A percentile compares a stretch with the other conserved stretches of the same genome.
Evolutionary conservation across 2,329 filamentous ascomycete species (phyloP).

Genomic region (Talaromyces sp.): DNA sequence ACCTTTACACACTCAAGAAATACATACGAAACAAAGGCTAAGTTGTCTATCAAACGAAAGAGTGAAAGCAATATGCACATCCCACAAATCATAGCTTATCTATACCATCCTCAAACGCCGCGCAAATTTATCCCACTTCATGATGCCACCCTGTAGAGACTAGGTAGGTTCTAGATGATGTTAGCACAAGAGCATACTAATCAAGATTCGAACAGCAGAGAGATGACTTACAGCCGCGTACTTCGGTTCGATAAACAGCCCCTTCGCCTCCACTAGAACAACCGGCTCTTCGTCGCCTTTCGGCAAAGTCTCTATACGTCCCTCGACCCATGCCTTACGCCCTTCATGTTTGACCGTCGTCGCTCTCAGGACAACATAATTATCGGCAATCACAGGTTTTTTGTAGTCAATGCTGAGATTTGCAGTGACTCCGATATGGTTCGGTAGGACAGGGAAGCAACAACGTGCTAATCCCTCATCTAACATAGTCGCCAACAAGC

Average conservation of each 20-base stretch:
- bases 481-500: conserved; percentile 82
- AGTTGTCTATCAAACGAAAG: background rate
- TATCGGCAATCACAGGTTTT: conserved; percentile 68
- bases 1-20: background rate
- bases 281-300: conserved; percentile 57
- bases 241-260: conserved; percentile 82
- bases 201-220: background rate
- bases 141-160: conserved; percentile 20
- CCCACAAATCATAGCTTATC: background rate
- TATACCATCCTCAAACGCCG: conserved; percentile 4
- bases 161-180: conserved; percentile 6
- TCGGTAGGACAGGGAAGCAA: conserved; percentile 81
- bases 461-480: conserved; percentile 86
- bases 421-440: conserved; percentile 78
- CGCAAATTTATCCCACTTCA: background rate
- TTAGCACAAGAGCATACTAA: conserved; percentile 2
- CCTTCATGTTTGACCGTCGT: conserved; percentile 82
- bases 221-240: conserved; percentile 61
- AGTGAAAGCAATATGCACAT: background rate
- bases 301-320: conserved; percentile 73
- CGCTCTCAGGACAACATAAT: conserved; percentile 72
- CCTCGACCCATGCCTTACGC: conserved; percentile 90
- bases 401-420: conserved; percentile 78
- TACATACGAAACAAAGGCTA: background rate
- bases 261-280: conserved; percentile 75